Evolutionary conservation across 148 eudicot species (phyloP).

Genomic region (Linanthus parryae): DNA sequence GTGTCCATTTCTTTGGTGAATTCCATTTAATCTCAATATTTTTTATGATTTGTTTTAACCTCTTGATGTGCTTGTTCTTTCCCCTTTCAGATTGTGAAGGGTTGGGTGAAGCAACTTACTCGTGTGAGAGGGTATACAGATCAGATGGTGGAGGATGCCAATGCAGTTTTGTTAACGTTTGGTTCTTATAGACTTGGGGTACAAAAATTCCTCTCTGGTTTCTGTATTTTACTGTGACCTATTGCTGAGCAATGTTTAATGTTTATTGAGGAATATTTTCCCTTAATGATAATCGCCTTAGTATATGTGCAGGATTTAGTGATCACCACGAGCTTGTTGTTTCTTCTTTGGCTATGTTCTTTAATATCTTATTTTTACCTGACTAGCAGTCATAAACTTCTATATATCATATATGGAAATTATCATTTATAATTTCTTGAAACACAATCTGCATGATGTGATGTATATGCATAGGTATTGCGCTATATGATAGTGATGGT

Average conservation of each 20-base stretch:
- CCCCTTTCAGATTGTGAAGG: constrained; percentile 55
- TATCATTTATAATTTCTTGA: no score
- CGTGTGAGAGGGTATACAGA: constrained; percentile 74
- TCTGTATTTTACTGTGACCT: no score
- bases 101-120: constrained; percentile 86
- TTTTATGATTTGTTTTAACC: neutral
- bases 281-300: no score
- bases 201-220: constrained; percentile 22
- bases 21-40: neutral
- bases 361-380: no score
- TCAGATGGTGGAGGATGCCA: constrained; percentile 87
- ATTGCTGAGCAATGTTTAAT: no score
- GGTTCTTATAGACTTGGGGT: constrained; percentile 93
- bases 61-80: neutral
- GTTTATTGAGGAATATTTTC: no score
- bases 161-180: constrained; percentile 81
- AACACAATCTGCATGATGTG: no score
- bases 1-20: neutral
- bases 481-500: no score
- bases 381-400: no score
- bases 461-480: no score
- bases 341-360: neutral
- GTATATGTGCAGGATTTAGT: neutral
- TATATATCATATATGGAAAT: no score
- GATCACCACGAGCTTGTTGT: neutral